Conservation (phyloP, 2,329 filamentous ascomycete genomes). For the Penicillium expansum region DNA sequence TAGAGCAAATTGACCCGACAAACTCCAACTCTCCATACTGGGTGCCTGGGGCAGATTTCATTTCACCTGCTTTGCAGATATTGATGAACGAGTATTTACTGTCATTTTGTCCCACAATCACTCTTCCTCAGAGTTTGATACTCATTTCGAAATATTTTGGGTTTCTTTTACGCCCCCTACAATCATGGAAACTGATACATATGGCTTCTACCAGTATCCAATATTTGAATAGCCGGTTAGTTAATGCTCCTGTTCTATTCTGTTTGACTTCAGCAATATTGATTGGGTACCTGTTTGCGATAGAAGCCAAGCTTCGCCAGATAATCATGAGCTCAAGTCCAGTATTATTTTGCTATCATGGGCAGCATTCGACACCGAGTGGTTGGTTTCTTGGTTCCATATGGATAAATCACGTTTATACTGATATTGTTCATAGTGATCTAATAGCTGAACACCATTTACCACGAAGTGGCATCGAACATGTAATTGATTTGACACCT, state of each 20-base stretch:
- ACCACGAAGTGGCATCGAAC: constrained; percentile 7
- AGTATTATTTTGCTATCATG: constrained; percentile 4
- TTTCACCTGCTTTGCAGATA: constrained; percentile 5
- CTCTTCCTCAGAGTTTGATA: constrained; percentile 6
- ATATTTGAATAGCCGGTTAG: constrained; percentile 7
- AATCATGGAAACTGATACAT: constrained; percentile 8
- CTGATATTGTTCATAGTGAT: not conserved
- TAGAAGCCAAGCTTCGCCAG: constrained; percentile 6
- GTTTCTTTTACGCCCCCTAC: constrained; percentile 2
- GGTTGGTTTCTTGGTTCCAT: not conserved
- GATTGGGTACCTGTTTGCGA: not conserved
- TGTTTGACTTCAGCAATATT: not conserved
- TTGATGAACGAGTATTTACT: constrained; percentile 9
- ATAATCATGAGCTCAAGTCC: constrained; percentile 1
- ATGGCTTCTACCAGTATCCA: constrained; percentile 11
- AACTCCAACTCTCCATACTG: constrained; percentile 4
- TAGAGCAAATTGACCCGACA: constrained; percentile 3
- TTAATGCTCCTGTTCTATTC: not conserved
- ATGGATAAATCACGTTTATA: not conserved
- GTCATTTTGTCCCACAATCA: constrained; percentile 7
- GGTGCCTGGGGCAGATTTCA: constrained; percentile 2
- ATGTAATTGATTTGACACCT: constrained; percentile 8
- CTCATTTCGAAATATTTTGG: constrained; percentile 8
- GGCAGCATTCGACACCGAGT: constrained; percentile 7
- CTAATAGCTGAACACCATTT: constrained; percentile 6